Conservation (phyloP, 208 protist genomes). For the Trichomonas gallinae region DNA sequence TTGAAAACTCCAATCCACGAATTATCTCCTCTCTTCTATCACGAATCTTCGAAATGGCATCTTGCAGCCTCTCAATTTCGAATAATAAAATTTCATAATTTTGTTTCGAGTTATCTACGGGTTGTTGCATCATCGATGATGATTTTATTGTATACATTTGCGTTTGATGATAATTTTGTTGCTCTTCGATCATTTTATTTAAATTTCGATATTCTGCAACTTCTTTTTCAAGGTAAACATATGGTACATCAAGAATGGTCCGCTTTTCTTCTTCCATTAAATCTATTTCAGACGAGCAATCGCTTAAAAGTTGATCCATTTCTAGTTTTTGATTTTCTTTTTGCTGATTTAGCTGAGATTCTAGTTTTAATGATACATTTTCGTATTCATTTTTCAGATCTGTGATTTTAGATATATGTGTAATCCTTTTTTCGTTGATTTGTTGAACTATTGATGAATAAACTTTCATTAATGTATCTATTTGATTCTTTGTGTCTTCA, state of each 20-base stretch:
- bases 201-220: background rate
- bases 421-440: background rate
- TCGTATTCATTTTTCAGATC: background rate
- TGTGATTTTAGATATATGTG: background rate
- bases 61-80: background rate
- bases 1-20: background rate
- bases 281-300: background rate
- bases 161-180: background rate
- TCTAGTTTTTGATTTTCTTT: background rate
- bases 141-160: background rate
- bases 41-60: background rate
- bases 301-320: background rate
- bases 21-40: background rate
- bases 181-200: background rate
- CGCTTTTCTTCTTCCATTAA: background rate
- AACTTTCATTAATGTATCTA: background rate
- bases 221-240: background rate
- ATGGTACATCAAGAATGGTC: background rate
- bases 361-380: background rate
- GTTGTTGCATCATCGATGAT: background rate
- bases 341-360: background rate
- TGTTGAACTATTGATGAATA: background rate
- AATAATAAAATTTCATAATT: background rate
- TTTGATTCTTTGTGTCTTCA: background rate
- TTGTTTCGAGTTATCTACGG: background rate